Evolutionary conservation across 352 stramenopile genomes (phyloP).

Genomic region (Phytophthora idaei): DNA sequence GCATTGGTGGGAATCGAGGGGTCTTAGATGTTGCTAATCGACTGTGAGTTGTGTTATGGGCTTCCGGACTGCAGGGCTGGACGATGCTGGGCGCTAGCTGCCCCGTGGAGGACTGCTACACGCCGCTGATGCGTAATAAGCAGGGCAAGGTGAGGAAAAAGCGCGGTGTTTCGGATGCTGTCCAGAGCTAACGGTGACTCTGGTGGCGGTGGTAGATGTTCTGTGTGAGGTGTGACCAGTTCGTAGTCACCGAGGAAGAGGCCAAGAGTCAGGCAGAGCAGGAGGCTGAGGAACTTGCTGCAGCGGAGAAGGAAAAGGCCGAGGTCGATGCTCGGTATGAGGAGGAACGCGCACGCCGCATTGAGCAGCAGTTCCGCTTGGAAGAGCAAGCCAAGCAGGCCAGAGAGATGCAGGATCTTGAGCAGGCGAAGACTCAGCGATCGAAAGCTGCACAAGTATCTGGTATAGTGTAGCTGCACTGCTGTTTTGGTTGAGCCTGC

Average conservation of each 20-base stretch:
- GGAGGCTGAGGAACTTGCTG: constrained; percentile 43
- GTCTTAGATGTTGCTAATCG: constrained; percentile 1
- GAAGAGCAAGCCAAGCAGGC: constrained; percentile 70
- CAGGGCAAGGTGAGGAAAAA: constrained; percentile 51
- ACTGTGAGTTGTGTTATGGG: not conserved
- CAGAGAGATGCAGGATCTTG: constrained; percentile 49
- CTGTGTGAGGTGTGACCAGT: constrained; percentile 79
- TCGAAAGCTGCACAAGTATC: constrained; percentile 16
- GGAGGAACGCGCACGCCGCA: constrained; percentile 47
- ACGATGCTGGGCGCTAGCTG: constrained; percentile 76
- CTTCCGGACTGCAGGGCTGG: constrained; percentile 56
- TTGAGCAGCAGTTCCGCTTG: constrained; percentile 70
- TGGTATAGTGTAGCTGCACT: constrained; percentile 30
- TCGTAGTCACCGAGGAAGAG: constrained; percentile 78
- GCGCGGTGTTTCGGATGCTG: not conserved
- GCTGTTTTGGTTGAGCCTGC: not conserved
- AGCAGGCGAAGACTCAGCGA: constrained; percentile 27
- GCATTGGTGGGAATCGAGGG: not conserved
- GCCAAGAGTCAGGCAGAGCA: constrained; percentile 52
- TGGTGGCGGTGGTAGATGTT: constrained; percentile 51
- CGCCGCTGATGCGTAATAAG: constrained; percentile 79
- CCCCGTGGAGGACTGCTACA: constrained; percentile 73
- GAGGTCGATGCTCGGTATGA: constrained; percentile 41
- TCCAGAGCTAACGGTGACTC: not conserved
- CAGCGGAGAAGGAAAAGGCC: constrained; percentile 47